Percentiles rank a stretch among this genome's conserved stretches.
These are phyloP conservation scores for Alternaria atra DNA, from an alignment of 2,329 filamentous ascomycete species.

Conservation along the genomic window DNA sequence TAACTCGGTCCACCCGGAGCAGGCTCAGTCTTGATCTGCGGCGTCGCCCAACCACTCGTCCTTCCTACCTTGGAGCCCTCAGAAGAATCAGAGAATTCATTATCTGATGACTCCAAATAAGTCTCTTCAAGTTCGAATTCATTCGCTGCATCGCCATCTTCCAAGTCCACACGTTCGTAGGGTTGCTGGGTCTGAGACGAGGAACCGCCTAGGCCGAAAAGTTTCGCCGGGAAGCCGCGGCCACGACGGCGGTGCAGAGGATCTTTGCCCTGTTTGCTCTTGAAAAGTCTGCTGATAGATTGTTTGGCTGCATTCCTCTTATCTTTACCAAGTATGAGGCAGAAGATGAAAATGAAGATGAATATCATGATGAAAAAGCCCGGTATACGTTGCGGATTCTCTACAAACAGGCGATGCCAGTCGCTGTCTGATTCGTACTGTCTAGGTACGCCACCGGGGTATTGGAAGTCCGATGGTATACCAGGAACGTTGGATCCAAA, in stretches of 20 bases:
- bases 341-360: conserved; percentile 73
- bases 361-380: conserved; percentile 81
- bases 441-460: conserved; percentile 68
- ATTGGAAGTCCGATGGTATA: conserved; percentile 81
- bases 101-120: conserved; percentile 64
- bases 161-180: conserved; percentile 78
- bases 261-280: conserved; percentile 54
- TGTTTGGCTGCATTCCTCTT: conserved; percentile 68
- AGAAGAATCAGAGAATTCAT: conserved; percentile 69
- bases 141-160: conserved; percentile 73
- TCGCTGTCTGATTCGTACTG: conserved; percentile 59
- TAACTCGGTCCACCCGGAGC: conserved; percentile 25
- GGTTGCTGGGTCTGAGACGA: conserved; percentile 50
- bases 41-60: conserved; percentile 73
- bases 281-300: conserved; percentile 60
- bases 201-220: conserved; percentile 64
- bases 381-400: conserved; percentile 72
- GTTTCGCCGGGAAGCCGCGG: conserved; percentile 58
- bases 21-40: conserved; percentile 61
- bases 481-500: conserved; percentile 84
- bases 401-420: conserved; percentile 70
- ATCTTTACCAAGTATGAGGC: conserved; percentile 82
- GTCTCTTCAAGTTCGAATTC: conserved; percentile 75
- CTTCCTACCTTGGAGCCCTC: conserved; percentile 66
- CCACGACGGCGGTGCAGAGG: conserved; percentile 52